Evolutionary conservation across 228 moss, liverwort and hornwort species (phyloP), one percentile per base, ranked within the genome.

Genomic region (Sphagnum magellanicum): DNA sequence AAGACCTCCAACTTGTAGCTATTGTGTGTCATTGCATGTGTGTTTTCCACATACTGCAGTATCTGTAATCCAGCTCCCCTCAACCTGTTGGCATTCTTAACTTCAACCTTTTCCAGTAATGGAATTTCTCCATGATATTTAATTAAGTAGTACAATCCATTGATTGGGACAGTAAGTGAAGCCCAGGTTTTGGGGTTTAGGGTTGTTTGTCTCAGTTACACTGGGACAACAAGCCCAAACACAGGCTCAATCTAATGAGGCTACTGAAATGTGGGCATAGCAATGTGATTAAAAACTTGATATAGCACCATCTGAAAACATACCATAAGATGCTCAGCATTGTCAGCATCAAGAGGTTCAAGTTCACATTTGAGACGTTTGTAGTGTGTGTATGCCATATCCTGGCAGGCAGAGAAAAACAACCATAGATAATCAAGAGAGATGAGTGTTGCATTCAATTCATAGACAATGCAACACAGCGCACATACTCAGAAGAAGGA

Each of bases 21-120:
- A 65, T 64, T 70, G 85, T 97, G 93, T 66, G 91, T 89, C 58
- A 66, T 5, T 47, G 81, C 92, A 80, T 93, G 97, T 67, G 90
- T 91, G 62, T 86, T 93, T 59, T 80, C 70, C 72, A 84, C 68
- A 60, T 91, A 97, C n/a, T 76, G 58, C 63, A 78, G 81, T 6
- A 97, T 86, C 96, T 97, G 80, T 4, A 13, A 51, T 59, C 15
- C 51, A 13, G 32, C 32, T 32, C 32, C 32, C 32, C 32, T 32
- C 32, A 32, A 2, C 32, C 32, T 32, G 32, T 32, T 32, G 32
- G 32, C 32, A 32, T 32, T 32, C 32, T 32, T 32, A 32, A 32
- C 32, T 32, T 32, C 32, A 32, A 32, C 32, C 32, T 32, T 32
- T 32, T 32, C 32, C 32, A 32, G 32, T 32, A 32, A 32, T 32